Evolutionary conservation across 2,329 filamentous ascomycete genomes (phyloP).

Genomic region (Colletotrichum acutatum): DNA sequence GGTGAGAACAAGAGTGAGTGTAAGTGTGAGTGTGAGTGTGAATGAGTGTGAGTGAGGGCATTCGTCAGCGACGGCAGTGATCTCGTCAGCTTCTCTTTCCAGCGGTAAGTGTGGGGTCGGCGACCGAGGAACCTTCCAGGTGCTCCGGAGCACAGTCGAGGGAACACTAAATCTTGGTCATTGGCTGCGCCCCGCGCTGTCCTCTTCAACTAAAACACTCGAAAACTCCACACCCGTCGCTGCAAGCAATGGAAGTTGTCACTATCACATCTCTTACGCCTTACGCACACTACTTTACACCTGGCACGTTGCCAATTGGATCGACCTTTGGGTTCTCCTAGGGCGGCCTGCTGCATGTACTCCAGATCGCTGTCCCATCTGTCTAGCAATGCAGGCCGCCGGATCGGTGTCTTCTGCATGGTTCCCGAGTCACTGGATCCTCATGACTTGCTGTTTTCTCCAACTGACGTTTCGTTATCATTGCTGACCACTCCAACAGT

Average conservation of each 20-base stretch:
- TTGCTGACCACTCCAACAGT: neutral
- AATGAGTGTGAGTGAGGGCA: neutral
- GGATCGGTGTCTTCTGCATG: slow-evolving; percentile 27
- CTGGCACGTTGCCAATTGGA: neutral
- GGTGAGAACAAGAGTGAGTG: neutral
- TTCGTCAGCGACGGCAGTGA: neutral
- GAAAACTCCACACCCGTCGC: neutral
- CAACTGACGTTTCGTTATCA: neutral
- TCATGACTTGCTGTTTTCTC: neutral
- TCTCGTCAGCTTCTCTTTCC: slow-evolving; percentile 14
- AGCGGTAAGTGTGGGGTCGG: slow-evolving; percentile 12
- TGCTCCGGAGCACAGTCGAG: neutral
- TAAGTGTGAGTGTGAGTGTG: neutral
- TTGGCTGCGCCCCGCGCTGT: neutral
- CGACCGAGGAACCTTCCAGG: slow-evolving; percentile 29
- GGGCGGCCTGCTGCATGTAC: slow-evolving; percentile 21
- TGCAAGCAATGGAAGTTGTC: neutral
- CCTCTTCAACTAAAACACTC: neutral
- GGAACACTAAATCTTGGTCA: neutral
- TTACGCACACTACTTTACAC: too few species aligned
- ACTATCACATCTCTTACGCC: neutral
- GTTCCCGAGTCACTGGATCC: slow-evolving; percentile 26
- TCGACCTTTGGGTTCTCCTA: neutral
- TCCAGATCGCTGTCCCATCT: slow-evolving; percentile 17
- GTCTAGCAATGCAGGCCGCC: slow-evolving; percentile 5